Conservation (phyloP, 179 eudicot genomes). For the Carnegiea gigantea region DNA sequence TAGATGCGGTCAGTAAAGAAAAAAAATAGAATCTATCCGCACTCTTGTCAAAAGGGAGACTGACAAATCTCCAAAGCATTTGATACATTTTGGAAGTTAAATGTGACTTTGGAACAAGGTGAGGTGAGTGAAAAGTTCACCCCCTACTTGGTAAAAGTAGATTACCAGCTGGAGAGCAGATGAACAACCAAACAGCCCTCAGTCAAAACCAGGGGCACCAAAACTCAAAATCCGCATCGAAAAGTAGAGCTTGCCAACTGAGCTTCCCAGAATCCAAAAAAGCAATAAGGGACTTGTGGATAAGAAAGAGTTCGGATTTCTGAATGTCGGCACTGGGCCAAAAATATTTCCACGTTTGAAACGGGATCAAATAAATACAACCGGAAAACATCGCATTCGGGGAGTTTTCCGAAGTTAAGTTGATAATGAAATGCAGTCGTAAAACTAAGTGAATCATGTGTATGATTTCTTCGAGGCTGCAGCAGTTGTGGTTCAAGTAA, state of each 20-base stretch:
- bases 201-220: constrained; percentile 9
- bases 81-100: not conserved
- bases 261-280: not conserved
- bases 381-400: not conserved
- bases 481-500: not conserved
- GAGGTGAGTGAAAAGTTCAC: not conserved
- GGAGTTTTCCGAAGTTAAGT: not conserved
- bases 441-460: not conserved
- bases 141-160: constrained; percentile 2
- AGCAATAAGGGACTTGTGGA: not conserved
- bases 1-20: not conserved
- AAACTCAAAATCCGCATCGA: not conserved
- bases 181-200: constrained; percentile 3
- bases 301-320: not conserved
- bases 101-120: not conserved
- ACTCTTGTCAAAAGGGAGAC: not conserved
- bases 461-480: not conserved
- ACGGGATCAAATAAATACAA: not conserved
- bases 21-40: not conserved
- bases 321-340: not conserved
- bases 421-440: not conserved
- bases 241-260: constrained; percentile 1
- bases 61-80: not conserved
- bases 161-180: constrained; percentile 13
- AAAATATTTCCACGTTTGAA: not conserved